Conservation (phyloP, 768 basidiomycete genomes). For the Pisolithus albus region DNA sequence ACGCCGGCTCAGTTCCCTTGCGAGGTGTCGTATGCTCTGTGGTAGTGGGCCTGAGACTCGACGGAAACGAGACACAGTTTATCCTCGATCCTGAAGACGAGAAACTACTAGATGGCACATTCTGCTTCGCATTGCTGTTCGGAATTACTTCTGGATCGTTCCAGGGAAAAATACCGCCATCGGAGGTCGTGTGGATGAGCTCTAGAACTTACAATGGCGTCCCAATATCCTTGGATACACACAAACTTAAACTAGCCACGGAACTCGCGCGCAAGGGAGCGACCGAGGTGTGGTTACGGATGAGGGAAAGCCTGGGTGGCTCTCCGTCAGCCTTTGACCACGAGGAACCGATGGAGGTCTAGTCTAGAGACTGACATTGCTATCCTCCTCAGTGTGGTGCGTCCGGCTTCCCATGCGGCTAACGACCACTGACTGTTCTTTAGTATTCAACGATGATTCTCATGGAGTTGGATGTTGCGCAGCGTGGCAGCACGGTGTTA, state of each 20-base stretch:
- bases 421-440: too few species aligned
- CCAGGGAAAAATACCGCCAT: conserved; percentile 13
- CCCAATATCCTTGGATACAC: conserved; percentile 30
- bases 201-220: conserved; percentile 12
- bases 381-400: neutral
- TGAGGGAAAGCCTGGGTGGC: conserved; percentile 38
- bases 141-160: conserved; percentile 8
- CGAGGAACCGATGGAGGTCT: conserved; percentile 39
- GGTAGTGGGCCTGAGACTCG: conserved; percentile 38
- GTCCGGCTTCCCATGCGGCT: neutral
- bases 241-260: conserved; percentile 38
- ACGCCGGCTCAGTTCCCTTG: conserved; percentile 68
- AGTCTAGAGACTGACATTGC: neutral
- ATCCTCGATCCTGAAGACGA: conserved; percentile 49
- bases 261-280: conserved; percentile 46
- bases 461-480: too few species aligned
- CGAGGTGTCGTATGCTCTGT: conserved; percentile 68
- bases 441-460: too few species aligned
- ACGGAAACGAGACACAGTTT: conserved; percentile 19
- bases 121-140: conserved; percentile 68
- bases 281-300: conserved; percentile 37
- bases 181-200: conserved; percentile 23
- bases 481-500: too few species aligned
- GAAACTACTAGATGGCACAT: conserved; percentile 35
- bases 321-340: conserved; percentile 20